Evolutionary conservation across 768 basidiomycete species (phyloP).

Genomic region (Leccinum boreale): DNA sequence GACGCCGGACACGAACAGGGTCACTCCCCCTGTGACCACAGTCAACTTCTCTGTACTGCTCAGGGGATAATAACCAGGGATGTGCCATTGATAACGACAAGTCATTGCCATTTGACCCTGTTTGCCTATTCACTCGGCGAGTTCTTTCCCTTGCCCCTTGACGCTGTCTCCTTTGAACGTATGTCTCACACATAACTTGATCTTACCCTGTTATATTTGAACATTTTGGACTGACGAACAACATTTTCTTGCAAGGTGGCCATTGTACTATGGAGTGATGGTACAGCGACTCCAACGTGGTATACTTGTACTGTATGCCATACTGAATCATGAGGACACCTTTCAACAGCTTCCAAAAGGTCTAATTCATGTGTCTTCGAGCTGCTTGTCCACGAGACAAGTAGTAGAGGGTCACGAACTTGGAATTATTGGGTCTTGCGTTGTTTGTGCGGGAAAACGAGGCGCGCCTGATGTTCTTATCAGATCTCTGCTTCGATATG

Average conservation of each 20-base stretch:
- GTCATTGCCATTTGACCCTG: not conserved
- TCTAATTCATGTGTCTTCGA: conserved; percentile 97
- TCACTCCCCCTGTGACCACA: conserved; percentile 11
- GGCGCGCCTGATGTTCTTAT: conserved; percentile 68
- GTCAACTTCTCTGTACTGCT: not conserved
- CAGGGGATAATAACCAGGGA: not conserved
- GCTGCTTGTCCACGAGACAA: conserved; percentile 88
- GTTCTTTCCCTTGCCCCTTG: not conserved
- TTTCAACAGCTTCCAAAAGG: conserved; percentile 88
- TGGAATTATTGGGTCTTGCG: not conserved
- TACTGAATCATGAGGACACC: conserved; percentile 43
- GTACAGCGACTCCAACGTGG: not conserved
- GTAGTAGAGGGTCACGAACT: not conserved
- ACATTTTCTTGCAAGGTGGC: not conserved
- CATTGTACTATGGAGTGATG: not conserved
- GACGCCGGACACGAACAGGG: not conserved
- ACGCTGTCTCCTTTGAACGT: not conserved
- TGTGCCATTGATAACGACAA: not conserved
- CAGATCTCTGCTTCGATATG: conserved; percentile 68
- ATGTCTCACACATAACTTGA: not conserved
- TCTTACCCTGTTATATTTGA: not conserved
- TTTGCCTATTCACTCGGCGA: not conserved
- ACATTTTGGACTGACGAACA: not conserved
- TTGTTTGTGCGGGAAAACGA: not conserved
- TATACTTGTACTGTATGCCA: not conserved